Evolutionary conservation across 257 asterid species (phyloP), one percentile per base, ranked within the genome.

Genomic region (Craterostigma plantagineum): DNA sequence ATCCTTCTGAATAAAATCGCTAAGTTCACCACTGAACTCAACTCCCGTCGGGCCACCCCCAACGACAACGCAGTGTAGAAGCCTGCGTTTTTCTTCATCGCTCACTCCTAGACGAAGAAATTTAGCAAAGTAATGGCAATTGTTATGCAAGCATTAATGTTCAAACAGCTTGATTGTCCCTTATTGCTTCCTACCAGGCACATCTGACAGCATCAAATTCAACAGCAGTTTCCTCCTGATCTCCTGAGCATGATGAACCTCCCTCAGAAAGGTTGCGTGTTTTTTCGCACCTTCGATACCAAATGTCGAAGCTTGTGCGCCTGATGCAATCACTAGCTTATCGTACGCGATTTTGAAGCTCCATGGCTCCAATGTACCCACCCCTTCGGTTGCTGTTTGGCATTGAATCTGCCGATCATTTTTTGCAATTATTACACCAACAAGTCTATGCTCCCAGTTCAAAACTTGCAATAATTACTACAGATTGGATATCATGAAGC

Each of bases 1-100:
- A 69, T 90, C 99, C 70, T 38, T 83, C 67, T 30, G 53, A 51
- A 90, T 90, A 57, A 90, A 90, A 62, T 90, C 99, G 43, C 99
- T 83, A 33, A 90, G 91, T 62, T 90, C 95, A 13, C 99, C 99
- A 14, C 95, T 90, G 64, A 90, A 90, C 55, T 90, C 99, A 18
- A 90, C 99, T 48, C 99, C 99, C 0, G 99, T 90, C 0, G 99
- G 99, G 42, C 99, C 99, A 36, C 95, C 94, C 55, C 99, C 95
- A 56, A 90, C 94, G 18, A 90, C 95, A 43, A 90, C 95, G 55
- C 92, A 90, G 48, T 90, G 95, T 58, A 90, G 68, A 23, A 90
- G 94, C 70, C 95, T 60, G 13, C 71, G 60, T 60, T 83, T 90
- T 60, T 90, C 99, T 34, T 90, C 94, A 43, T 83, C 94, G 0